Conservation (phyloP, 495 filamentous ascomycete species). For the Jackrogersella minutella region DNA sequence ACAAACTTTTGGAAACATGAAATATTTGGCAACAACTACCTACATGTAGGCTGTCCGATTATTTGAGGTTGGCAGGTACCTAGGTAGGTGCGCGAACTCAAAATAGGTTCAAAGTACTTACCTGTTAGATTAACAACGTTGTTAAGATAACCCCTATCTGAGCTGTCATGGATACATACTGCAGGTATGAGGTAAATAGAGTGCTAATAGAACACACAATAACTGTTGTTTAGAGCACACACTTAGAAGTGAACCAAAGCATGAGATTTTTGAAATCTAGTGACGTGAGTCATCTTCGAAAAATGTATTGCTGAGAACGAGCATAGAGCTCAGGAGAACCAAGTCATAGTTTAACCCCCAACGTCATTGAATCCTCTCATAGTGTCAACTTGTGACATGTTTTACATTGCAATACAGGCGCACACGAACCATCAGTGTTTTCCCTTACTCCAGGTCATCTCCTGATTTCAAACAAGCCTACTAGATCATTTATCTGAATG, state of each 20-base stretch:
- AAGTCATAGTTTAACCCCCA: slow-evolving; percentile 6
- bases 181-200: background rate
- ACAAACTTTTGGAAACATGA: too few species aligned
- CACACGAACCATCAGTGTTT: slow-evolving; percentile 23
- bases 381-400: slow-evolving; percentile 17
- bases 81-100: too few species aligned
- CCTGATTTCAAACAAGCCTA: slow-evolving; percentile 22
- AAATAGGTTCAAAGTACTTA: too few species aligned
- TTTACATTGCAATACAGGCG: slow-evolving; percentile 41
- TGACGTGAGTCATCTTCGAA: background rate
- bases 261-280: background rate
- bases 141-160: background rate
- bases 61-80: too few species aligned
- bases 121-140: too few species aligned
- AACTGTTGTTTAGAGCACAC: too few species aligned
- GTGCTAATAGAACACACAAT: too few species aligned
- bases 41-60: too few species aligned
- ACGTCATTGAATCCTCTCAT: slow-evolving; percentile 25
- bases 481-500: slow-evolving; percentile 19
- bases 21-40: too few species aligned
- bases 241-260: background rate
- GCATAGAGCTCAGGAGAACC: background rate
- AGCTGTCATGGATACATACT: background rate
- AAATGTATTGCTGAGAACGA: background rate
- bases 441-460: slow-evolving; percentile 23